These are phyloP conservation scores for Neopestalotiopsis rosae DNA, from an alignment of 2,329 filamentous ascomycete species.

Conservation along the genomic window DNA sequence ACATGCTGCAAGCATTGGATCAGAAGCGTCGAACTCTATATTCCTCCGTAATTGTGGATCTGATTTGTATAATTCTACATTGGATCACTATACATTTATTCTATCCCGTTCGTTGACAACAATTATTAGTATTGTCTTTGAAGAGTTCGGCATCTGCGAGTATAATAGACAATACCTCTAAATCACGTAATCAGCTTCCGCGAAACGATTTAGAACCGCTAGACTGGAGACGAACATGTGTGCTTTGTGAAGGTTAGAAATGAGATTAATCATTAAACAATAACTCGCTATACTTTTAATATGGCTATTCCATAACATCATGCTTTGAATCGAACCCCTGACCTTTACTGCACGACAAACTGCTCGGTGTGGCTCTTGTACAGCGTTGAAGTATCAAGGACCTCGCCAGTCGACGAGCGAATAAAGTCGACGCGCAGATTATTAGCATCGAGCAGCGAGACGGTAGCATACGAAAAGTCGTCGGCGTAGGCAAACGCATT, in stretches of 20 bases:
- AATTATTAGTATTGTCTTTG: no score
- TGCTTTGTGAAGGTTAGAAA: not conserved
- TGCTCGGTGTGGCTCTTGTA: constrained; percentile 51
- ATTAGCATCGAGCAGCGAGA: constrained; percentile 51
- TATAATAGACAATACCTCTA: no score
- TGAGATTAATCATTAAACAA: not conserved
- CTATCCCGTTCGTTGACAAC: no score
- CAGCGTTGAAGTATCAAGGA: constrained; percentile 53
- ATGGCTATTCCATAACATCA: not conserved
- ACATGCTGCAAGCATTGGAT: not conserved
- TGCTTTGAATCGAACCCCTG: not conserved
- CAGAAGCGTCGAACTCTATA: not conserved
- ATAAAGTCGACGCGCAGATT: constrained; percentile 57
- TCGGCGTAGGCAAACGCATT: constrained; percentile 56
- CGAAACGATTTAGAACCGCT: not conserved
- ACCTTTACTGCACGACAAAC: constrained; percentile 44
- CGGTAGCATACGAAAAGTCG: constrained; percentile 57
- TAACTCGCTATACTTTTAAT: not conserved
- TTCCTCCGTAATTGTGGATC: not conserved
- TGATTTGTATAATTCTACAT: not conserved
- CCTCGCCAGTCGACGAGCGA: constrained; percentile 50
- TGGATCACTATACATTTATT: no score
- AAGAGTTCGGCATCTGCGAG: no score
- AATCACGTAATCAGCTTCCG: not conserved
- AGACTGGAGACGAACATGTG: not conserved